phyloP scores from a whole-genome alignment of 1,139 yeast genomes.

The Yamadazyma pseudoaaseri region DNA sequence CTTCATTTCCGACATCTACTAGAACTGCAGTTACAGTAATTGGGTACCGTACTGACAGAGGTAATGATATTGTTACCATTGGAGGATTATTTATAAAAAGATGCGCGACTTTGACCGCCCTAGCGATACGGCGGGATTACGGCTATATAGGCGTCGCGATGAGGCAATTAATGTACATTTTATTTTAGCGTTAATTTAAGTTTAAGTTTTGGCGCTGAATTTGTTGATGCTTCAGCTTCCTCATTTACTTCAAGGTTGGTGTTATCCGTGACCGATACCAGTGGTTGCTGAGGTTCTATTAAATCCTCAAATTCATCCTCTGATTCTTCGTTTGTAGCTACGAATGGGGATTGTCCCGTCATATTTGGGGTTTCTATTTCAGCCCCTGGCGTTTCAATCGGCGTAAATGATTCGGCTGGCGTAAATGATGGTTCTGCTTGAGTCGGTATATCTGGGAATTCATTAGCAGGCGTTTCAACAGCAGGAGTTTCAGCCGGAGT shows the following conservation, averaged over 20 bases:
- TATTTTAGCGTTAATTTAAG: neutral
- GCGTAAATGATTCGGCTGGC: neutral
- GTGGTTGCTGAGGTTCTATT: neutral
- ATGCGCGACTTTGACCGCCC: neutral
- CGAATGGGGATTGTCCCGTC: too few relatives aligned
- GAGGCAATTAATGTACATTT: too few relatives aligned
- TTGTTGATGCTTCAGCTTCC: neutral
- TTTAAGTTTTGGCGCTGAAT: neutral
- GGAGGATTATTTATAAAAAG: neutral
- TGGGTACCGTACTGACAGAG: constrained; percentile 66
- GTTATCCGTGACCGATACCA: neutral
- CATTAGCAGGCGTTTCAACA: too few relatives aligned
- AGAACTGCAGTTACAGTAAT: constrained; percentile 58
- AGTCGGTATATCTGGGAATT: neutral
- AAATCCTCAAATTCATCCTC: constrained; percentile 1
- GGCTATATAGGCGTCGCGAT: neutral
- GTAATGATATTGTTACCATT: constrained; percentile 33
- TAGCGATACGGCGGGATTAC: neutral
- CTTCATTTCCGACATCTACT: constrained; percentile 43
- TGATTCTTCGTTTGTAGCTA: too few relatives aligned
- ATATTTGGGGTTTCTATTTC: neutral
- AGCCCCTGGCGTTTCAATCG: neutral
- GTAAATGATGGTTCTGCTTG: neutral
- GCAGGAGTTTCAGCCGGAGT: too few relatives aligned
- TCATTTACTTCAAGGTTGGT: neutral